These are phyloP conservation scores for Hypoxylon sp. DNA, from an alignment of 2,329 filamentous ascomycete genomes.

Conservation along the genomic window DNA sequence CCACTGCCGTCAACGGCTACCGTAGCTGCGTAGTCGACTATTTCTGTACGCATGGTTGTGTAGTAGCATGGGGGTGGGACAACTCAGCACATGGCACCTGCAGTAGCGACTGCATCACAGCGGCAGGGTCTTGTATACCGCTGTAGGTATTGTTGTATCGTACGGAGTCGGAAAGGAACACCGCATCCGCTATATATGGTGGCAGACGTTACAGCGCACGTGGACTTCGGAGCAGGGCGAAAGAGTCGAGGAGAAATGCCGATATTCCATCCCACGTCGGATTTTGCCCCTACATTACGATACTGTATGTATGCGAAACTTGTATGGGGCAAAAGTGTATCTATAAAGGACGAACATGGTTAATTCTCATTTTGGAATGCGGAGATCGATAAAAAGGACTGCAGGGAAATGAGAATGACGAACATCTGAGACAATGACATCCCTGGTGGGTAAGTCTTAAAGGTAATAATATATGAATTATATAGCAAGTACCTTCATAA, in stretches of 20 bases:
- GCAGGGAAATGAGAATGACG: conserved; percentile 40
- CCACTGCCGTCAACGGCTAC: conserved; percentile 24
- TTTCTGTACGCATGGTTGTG: conserved; percentile 27
- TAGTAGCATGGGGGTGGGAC: conserved; percentile 42
- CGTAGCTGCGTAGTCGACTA: conserved; percentile 19
- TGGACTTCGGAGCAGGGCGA: conserved; percentile 36
- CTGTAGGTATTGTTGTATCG: conserved; percentile 36
- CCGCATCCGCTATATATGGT: conserved; percentile 38
- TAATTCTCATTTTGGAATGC: conserved; percentile 33
- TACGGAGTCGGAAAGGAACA: conserved; percentile 43
- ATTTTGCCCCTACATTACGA: conserved; percentile 20
- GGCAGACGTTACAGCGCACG: conserved; percentile 43
- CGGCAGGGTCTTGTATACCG: conserved; percentile 37
- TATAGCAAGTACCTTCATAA: conserved; percentile 35
- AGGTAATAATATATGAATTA: conserved; percentile 35
- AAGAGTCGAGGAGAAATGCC: conserved; percentile 36
- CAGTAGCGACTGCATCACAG: conserved; percentile 45
- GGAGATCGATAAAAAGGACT: conserved; percentile 29
- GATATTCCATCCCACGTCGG: conserved; percentile 35
- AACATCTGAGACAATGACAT: conserved; percentile 44
- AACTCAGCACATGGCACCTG: conserved; percentile 46
- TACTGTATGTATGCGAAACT: conserved; percentile 12
- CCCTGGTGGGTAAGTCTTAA: conserved; percentile 29
- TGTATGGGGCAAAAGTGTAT: conserved; percentile 24
- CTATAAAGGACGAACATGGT: conserved; percentile 28